These are phyloP conservation scores for Thelephora terrestris DNA, from an alignment of 1,284 basidiomycete genomes.

Conservation along the genomic window DNA sequence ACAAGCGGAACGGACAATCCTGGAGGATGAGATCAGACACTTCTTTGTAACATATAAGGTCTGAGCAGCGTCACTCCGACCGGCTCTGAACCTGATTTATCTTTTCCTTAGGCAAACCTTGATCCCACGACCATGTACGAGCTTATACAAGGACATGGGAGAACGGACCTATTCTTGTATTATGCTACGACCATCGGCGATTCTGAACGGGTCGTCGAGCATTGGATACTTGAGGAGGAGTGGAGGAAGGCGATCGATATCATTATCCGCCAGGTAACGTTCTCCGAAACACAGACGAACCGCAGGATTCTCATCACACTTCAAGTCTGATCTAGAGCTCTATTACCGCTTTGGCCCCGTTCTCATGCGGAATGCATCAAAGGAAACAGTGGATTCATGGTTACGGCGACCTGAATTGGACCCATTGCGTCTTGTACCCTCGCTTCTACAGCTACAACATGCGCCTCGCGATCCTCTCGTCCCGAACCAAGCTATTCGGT, in stretches of 20 bases:
- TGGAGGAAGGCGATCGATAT: constrained; percentile 89
- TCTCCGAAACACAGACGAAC: not conserved
- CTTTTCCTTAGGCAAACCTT: constrained; percentile 53
- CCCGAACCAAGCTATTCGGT: constrained; percentile 80
- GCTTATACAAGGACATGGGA: constrained; percentile 86
- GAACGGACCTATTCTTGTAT: constrained; percentile 87
- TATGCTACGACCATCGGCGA: constrained; percentile 83
- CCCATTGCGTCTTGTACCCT: constrained; percentile 81
- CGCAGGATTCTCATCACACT: constrained; percentile 2
- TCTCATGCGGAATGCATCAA: constrained; percentile 79
- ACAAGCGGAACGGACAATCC: constrained; percentile 67
- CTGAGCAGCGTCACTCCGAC: constrained; percentile 6
- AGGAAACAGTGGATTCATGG: constrained; percentile 90
- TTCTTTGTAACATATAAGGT: constrained; percentile 93
- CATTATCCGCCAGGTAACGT: constrained; percentile 72
- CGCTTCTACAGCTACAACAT: constrained; percentile 75
- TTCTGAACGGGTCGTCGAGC: constrained; percentile 78
- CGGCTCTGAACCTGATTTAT: constrained; percentile 2
- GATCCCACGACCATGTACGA: constrained; percentile 85
- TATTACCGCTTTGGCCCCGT: constrained; percentile 92
- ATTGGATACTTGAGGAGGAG: constrained; percentile 87
- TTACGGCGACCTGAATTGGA: constrained; percentile 73
- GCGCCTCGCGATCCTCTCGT: constrained; percentile 58
- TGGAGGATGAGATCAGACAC: constrained; percentile 88
- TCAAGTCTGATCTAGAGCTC: constrained; percentile 67